Base-by-base conservation (phyloP, 768 basidiomycete genomes). In the Lactarius trivialis region DNA sequence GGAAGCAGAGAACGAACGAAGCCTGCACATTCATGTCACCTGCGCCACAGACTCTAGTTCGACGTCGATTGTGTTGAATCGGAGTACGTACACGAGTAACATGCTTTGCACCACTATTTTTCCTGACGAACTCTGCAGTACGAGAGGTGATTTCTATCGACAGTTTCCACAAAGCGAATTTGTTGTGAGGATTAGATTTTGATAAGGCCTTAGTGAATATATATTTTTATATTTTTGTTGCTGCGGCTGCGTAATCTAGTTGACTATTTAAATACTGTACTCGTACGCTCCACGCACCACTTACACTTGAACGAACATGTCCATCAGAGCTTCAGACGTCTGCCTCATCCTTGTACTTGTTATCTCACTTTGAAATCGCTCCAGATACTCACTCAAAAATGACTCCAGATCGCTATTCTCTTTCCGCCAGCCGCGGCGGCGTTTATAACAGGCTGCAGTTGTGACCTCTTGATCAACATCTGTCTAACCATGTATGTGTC, bases 381-480 rank as follows among this genome's bases (percentile, higher is more conserved):
- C 3, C 26, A 8, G 7, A 30, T 12, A 21, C 62, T 62, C 51
- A 60, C 34, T 54, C n/a, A 48, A 17, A 36, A 9, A 15, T 7
- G 30, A 26, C 45, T 15, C 8, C 62, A 90, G 88, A 82, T 90
- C 60, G 83, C 89, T 11, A 89, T 91, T 68, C 68, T 91, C 56
- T 91, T 91, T 71, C 90, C 91, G 9, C 89, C 90, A 6, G 91
- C 90, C 0, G 89, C 89, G 0, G 89, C 84, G 0, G 85, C 76
- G 3, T 85, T 93, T 69, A 72, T 93, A 60, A 82, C 88, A 0
- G 92, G 92, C 34, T 95, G 92, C 72, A 83, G 85, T 65, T 92
- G 90, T 69, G 92, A 93, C 76, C 77, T 94, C 52, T 80, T 93
- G 68, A 91, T 94, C 75, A 94, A 89, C 75, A 83, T 94, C 62